These are phyloP conservation scores for Sanghuangporus weigelae DNA, from an alignment of 1,284 basidiomycete genomes.

Conservation along the genomic window DNA sequence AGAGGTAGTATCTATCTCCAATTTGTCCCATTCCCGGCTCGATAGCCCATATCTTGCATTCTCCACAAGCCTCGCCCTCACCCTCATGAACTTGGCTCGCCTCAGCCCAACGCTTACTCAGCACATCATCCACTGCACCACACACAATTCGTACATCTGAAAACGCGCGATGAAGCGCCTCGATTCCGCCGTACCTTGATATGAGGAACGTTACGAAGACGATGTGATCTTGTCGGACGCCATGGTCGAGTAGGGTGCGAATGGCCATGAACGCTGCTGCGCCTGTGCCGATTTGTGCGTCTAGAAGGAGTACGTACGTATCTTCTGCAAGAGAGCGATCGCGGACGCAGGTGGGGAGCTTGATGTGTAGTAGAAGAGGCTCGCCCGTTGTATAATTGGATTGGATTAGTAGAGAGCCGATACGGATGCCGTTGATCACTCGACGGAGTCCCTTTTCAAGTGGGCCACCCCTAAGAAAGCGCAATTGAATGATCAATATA, in stretches of 20 bases:
- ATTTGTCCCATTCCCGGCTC: slow-evolving; percentile 82
- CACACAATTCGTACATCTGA: slow-evolving; percentile 79
- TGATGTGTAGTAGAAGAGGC: slow-evolving; percentile 79
- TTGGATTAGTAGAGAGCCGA: slow-evolving; percentile 90
- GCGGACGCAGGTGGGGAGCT: slow-evolving; percentile 73
- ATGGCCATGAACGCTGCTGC: slow-evolving; percentile 97
- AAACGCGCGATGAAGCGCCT: slow-evolving; percentile 77
- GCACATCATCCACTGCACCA: slow-evolving; percentile 71
- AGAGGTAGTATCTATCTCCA: slow-evolving; percentile 50
- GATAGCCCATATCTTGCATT: slow-evolving; percentile 66
- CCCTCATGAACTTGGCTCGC: slow-evolving; percentile 33
- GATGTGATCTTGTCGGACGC: slow-evolving; percentile 80
- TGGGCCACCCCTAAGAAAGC: slow-evolving; percentile 65
- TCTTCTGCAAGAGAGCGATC: slow-evolving; percentile 57
- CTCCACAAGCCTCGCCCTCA: slow-evolving; percentile 28
- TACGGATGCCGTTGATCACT: slow-evolving; percentile 81
- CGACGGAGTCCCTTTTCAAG: slow-evolving; percentile 87
- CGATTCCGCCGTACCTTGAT: slow-evolving; percentile 73
- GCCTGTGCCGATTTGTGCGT: slow-evolving; percentile 91
- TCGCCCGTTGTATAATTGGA: slow-evolving; percentile 83
- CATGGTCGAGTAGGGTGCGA: slow-evolving; percentile 92
- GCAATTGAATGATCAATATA: background rate
- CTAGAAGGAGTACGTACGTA: slow-evolving; percentile 86
- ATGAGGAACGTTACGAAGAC: slow-evolving; percentile 90
- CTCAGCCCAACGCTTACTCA: slow-evolving; percentile 68